These are phyloP conservation scores for Tetrahymena elliotti DNA, from an alignment of 73 alveolate genomes.

Conservation along the genomic window DNA sequence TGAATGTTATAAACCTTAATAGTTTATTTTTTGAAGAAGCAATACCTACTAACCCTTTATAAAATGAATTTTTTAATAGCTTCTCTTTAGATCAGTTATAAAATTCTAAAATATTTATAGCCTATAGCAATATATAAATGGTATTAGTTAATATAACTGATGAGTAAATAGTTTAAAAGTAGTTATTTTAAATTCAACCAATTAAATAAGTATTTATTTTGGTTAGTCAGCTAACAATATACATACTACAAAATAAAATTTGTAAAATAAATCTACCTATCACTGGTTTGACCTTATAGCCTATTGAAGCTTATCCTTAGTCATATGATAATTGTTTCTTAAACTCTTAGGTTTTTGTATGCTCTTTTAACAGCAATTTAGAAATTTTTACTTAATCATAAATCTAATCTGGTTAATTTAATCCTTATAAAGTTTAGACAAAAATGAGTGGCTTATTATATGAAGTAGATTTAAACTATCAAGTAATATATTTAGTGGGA, in stretches of 20 bases:
- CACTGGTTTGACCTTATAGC: neutral
- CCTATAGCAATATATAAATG: neutral
- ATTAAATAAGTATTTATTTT: neutral
- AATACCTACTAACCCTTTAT: neutral
- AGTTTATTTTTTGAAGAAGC: neutral
- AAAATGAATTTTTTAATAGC: neutral
- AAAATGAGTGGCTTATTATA: neutral
- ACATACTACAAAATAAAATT: neutral
- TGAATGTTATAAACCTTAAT: neutral
- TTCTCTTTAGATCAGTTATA: neutral
- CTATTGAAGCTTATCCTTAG: neutral
- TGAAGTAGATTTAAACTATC: neutral
- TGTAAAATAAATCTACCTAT: neutral
- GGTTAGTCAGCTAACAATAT: neutral
- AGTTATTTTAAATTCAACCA: neutral
- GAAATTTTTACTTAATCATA: neutral
- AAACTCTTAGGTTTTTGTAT: neutral
- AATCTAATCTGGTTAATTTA: neutral
- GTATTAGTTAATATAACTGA: neutral
- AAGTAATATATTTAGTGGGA: neutral
- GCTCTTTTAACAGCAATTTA: neutral
- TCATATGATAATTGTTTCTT: neutral
- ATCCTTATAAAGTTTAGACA: neutral
- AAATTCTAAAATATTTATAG: neutral
- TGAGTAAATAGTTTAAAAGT: neutral